These are phyloP conservation scores for Ceratobasidium papillatum DNA, from an alignment of 1,284 basidiomycete species.

Conservation along the genomic window DNA sequence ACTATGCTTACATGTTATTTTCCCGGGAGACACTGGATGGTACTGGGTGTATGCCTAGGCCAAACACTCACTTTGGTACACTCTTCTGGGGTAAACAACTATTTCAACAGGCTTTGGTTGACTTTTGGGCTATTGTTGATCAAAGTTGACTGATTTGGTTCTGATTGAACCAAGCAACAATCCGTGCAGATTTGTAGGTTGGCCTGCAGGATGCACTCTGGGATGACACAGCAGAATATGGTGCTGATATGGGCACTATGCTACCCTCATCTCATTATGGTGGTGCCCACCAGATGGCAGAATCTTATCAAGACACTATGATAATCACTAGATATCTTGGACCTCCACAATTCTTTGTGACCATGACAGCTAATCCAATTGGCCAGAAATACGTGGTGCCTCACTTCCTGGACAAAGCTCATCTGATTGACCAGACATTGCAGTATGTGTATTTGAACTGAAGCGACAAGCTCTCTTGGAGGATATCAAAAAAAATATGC, in stretches of 20 bases:
- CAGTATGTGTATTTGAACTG: constrained; percentile 57
- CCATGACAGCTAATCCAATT: constrained; percentile 60
- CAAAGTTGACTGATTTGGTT: constrained; percentile 48
- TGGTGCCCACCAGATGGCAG: constrained; percentile 56
- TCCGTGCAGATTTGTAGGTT: constrained; percentile 55
- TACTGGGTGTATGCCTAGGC: not conserved
- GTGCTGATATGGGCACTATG: constrained; percentile 44
- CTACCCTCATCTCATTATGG: constrained; percentile 57
- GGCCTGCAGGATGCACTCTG: constrained; percentile 54
- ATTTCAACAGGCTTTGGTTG: constrained; percentile 54
- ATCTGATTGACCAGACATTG: constrained; percentile 59
- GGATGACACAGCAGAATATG: constrained; percentile 45
- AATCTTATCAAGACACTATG: constrained; percentile 58
- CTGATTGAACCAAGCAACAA: constrained; percentile 52
- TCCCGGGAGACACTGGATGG: constrained; percentile 29
- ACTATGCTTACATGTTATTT: constrained; percentile 52
- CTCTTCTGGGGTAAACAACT: constrained; percentile 55
- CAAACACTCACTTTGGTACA: constrained; percentile 46
- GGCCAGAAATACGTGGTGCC: constrained; percentile 56
- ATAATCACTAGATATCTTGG: constrained; percentile 53
- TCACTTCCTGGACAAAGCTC: constrained; percentile 55
- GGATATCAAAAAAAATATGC: constrained; percentile 53
- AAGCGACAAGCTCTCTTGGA: constrained; percentile 56
- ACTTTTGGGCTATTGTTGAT: constrained; percentile 51
- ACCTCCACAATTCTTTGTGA: constrained; percentile 58